Percentiles rank a stretch among this genome's conserved stretches.
Conservation (phyloP, 495 filamentous ascomycete genomes). For the Friedmanniomyces endolithicus region DNA sequence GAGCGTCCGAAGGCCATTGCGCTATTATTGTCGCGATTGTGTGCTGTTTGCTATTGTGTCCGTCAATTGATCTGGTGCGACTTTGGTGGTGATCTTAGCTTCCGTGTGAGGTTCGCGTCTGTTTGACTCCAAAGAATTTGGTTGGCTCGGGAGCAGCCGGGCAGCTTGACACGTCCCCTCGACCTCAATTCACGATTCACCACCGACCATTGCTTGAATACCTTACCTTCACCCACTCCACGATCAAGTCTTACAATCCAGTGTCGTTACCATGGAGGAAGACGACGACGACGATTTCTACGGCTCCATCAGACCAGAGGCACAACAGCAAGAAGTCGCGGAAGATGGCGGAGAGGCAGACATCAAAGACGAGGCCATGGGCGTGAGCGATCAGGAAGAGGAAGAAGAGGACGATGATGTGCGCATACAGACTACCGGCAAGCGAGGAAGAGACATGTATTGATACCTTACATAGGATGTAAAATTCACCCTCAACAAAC, state of each 20-base stretch:
- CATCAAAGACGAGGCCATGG: slow-evolving; percentile 25
- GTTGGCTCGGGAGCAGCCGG: neutral
- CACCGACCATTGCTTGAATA: neutral
- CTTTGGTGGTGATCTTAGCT: no score
- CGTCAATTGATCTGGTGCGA: no score
- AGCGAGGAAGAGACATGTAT: slow-evolving; percentile 1
- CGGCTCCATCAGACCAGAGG: slow-evolving; percentile 22
- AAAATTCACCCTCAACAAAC: slow-evolving; percentile 82
- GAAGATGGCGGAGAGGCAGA: slow-evolving; percentile 13
- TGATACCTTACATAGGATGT: slow-evolving; percentile 50
- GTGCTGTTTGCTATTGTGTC: neutral
- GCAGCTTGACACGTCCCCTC: neutral
- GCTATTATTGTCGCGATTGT: slow-evolving; percentile 2
- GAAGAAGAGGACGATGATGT: slow-evolving; percentile 54
- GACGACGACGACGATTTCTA: slow-evolving; percentile 65
- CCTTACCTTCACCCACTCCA: neutral
- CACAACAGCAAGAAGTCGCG: slow-evolving; percentile 6
- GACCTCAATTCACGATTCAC: no score
- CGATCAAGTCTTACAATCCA: no score
- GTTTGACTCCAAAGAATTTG: neutral
- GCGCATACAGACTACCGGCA: slow-evolving; percentile 8
- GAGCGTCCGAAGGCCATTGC: slow-evolving; percentile 14
- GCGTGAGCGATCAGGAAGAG: slow-evolving; percentile 49
- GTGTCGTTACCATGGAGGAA: no score
- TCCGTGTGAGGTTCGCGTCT: neutral